A percentile compares a stretch with the other conserved stretches of the same genome.
phyloP scores from a whole-genome alignment of 495 filamentous ascomycete species.

The Neurospora sublineolata region DNA sequence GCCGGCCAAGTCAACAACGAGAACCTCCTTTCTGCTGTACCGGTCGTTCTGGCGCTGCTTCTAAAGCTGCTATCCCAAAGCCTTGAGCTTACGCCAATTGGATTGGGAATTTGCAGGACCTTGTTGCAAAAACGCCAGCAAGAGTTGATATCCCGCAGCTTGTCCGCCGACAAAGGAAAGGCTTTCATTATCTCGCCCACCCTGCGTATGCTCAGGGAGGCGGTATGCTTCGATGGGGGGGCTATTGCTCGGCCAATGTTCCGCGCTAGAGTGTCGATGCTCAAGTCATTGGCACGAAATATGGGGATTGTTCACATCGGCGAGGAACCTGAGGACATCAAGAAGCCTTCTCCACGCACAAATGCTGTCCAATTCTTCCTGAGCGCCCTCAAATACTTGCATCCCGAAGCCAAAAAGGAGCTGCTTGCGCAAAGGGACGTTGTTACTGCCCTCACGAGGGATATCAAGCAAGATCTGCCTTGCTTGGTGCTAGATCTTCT shows the following conservation, averaged over 20 bases:
- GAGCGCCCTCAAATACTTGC: slow-evolving; percentile 58
- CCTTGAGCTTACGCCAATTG: slow-evolving; percentile 59
- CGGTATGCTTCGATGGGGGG: slow-evolving; percentile 71
- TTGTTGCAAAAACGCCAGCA: slow-evolving; percentile 62
- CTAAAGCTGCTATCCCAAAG: slow-evolving; percentile 58
- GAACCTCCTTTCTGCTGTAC: slow-evolving; percentile 58
- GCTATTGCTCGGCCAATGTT: slow-evolving; percentile 60
- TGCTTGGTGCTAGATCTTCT: slow-evolving; percentile 59
- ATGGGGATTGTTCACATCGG: slow-evolving; percentile 42
- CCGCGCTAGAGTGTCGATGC: slow-evolving; percentile 54
- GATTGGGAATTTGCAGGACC: slow-evolving; percentile 59
- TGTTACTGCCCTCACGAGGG: slow-evolving; percentile 53
- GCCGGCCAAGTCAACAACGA: slow-evolving; percentile 63
- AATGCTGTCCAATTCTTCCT: slow-evolving; percentile 68
- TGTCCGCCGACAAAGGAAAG: slow-evolving; percentile 63
- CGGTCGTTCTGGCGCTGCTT: slow-evolving; percentile 64
- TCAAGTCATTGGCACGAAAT: slow-evolving; percentile 58
- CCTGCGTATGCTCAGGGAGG: slow-evolving; percentile 67
- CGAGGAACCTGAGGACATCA: slow-evolving; percentile 39
- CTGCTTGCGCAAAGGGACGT: slow-evolving; percentile 64
- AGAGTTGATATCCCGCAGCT: slow-evolving; percentile 56
- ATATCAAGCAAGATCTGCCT: slow-evolving; percentile 60
- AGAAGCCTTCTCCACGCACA: slow-evolving; percentile 59
- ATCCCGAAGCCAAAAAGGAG: slow-evolving; percentile 57
- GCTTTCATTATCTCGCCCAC: slow-evolving; percentile 77